These are phyloP conservation scores for Diphasiastrum complanatum DNA, from an alignment of 83 land plant species.

Conservation along the genomic window DNA sequence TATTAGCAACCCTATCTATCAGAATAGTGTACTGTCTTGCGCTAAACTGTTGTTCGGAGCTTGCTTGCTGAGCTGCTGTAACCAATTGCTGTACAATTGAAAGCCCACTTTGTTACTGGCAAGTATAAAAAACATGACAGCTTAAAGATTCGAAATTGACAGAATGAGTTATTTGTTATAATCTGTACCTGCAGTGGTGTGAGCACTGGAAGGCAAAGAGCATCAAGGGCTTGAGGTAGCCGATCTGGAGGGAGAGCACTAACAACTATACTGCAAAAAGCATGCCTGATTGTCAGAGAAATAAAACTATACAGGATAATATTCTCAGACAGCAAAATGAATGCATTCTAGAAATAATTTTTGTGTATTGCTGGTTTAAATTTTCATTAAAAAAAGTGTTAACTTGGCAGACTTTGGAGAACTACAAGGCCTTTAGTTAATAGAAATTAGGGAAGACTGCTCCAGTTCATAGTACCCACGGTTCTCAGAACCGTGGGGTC, in stretches of 20 bases:
- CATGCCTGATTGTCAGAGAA: neutral
- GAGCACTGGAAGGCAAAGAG: conserved; percentile 63
- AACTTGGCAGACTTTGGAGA: too few relatives aligned
- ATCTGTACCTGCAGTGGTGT: conserved; percentile 68
- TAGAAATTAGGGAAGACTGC: too few relatives aligned
- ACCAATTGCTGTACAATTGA: conserved; percentile 49
- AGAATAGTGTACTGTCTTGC: conserved; percentile 69
- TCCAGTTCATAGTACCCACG: too few relatives aligned
- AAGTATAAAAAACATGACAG: neutral
- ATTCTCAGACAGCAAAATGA: too few relatives aligned
- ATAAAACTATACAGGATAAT: neutral
- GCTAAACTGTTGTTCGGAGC: conserved; percentile 42
- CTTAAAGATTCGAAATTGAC: neutral
- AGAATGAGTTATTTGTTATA: too few relatives aligned
- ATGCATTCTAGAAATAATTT: too few relatives aligned
- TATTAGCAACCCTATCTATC: conserved; percentile 83
- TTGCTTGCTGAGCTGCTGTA: conserved; percentile 53
- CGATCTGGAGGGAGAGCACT: conserved; percentile 75
- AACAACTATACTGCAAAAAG: conserved; percentile 62
- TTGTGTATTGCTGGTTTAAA: neutral
- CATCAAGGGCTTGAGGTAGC: conserved; percentile 68
- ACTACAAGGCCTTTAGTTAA: too few relatives aligned
- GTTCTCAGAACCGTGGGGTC: too few relatives aligned
- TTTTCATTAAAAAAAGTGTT: too few relatives aligned
- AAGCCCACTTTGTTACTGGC: neutral